Evolutionary conservation across 1,139 yeast species (phyloP).

Genomic region (Scheffersomyces segobiensis): DNA sequence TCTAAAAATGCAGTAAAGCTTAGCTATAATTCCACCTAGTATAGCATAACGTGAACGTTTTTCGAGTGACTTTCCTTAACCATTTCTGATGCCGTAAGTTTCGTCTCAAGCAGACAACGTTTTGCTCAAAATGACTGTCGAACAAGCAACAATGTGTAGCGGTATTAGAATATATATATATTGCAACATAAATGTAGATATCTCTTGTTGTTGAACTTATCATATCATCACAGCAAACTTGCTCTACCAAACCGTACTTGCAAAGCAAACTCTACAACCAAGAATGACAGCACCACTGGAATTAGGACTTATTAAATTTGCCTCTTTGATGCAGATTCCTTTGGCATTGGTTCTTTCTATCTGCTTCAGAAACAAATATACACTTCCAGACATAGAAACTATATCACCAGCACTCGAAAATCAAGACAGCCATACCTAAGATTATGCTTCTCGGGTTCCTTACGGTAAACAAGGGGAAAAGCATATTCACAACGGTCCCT

Average conservation of each 20-base stretch:
- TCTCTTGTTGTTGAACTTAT: background rate
- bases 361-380: background rate
- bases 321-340: background rate
- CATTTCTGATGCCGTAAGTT: background rate
- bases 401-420: background rate
- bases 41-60: background rate
- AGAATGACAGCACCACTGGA: background rate
- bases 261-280: background rate
- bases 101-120: background rate
- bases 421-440: background rate
- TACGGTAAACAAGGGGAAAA: background rate
- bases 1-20: background rate
- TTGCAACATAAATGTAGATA: background rate
- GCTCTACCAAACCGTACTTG: too few species aligned
- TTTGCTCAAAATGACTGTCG: background rate
- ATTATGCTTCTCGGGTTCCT: background rate
- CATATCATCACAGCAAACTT: background rate
- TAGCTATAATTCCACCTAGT: background rate
- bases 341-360: background rate
- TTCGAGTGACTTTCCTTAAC: background rate
- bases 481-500: background rate
- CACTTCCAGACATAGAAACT: background rate
- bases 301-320: background rate
- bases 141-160: background rate
- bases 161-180: background rate